These are phyloP conservation scores for Cylindrotheca closterium DNA, from an alignment of 108 stramenopile species.

Conservation along the genomic window DNA sequence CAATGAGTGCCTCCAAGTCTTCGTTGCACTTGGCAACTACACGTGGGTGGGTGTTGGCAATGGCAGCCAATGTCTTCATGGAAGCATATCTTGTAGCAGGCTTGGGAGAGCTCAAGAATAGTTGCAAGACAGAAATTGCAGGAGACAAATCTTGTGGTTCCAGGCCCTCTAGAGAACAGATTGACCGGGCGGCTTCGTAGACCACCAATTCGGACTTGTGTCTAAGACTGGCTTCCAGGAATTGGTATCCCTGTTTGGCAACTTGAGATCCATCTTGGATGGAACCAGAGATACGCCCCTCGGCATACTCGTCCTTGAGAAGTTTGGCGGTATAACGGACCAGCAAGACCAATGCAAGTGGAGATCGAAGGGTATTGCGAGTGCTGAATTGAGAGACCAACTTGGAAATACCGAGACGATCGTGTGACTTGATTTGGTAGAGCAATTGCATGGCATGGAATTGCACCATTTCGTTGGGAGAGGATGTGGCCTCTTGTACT, in stretches of 20 bases:
- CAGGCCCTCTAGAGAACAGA: constrained; percentile 90
- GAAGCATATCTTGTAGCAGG: constrained; percentile 93
- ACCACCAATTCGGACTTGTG: constrained; percentile 98
- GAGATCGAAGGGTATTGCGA: constrained; percentile 87
- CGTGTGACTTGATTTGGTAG: constrained; percentile 97
- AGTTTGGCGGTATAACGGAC: constrained; percentile 95
- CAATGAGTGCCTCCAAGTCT: constrained; percentile 96
- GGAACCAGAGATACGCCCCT: constrained; percentile 61
- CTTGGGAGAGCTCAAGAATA: constrained; percentile 93
- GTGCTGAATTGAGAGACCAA: constrained; percentile 90
- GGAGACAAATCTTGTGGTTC: constrained; percentile 94
- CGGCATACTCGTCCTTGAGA: constrained; percentile 72
- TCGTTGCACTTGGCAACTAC: constrained; percentile 97
- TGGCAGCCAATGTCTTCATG: constrained; percentile 91
- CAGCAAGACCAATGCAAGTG: constrained; percentile 91
- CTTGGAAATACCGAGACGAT: constrained; percentile 95
- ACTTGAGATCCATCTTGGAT: constrained; percentile 67
- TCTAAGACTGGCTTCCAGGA: constrained; percentile 89
- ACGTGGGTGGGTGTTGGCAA: constrained; percentile 91
- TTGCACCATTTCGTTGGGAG: constrained; percentile 96
- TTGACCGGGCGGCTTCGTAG: constrained; percentile 98
- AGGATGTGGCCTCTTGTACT: constrained; percentile 90
- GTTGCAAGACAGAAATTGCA: constrained; percentile 95
- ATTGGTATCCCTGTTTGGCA: constrained; percentile 87
- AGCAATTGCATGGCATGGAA: constrained; percentile 99